These are phyloP conservation scores for Pontederia crassipes DNA, from an alignment of 176 grass and related monocot genomes.

Conservation along the genomic window DNA sequence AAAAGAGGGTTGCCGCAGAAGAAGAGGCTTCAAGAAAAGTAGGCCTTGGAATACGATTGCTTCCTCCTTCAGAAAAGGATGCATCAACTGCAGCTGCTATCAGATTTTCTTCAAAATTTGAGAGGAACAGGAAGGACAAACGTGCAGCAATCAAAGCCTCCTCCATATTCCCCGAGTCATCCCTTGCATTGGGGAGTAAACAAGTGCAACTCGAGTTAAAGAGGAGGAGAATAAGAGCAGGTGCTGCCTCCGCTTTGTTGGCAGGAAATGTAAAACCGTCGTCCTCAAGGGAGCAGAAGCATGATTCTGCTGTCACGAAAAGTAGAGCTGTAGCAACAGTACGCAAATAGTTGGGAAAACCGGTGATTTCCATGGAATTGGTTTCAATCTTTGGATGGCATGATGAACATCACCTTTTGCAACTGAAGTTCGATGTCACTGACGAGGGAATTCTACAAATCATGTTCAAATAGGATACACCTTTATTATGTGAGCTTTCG, in stretches of 20 bases:
- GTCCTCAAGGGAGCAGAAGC: constrained; percentile 31
- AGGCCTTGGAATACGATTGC: constrained; percentile 66
- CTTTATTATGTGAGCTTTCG: too few relatives aligned
- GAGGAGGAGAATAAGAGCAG: constrained; percentile 62
- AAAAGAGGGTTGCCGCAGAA: constrained; percentile 69
- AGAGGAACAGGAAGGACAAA: constrained; percentile 64
- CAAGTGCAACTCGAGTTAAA: constrained; percentile 44
- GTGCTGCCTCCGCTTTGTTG: constrained; percentile 36
- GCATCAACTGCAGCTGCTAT: constrained; percentile 37
- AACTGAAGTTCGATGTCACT: too few relatives aligned
- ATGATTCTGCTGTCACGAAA: constrained; percentile 13
- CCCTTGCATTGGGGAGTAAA: constrained; percentile 27
- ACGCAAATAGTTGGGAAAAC: not conserved
- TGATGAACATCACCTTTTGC: too few relatives aligned
- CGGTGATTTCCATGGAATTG: too few relatives aligned
- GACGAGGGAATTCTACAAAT: too few relatives aligned
- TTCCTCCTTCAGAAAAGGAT: constrained; percentile 70
- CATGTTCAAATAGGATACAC: too few relatives aligned
- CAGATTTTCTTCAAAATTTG: constrained; percentile 69
- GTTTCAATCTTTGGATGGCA: too few relatives aligned
- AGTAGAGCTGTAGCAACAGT: not conserved
- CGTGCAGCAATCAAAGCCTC: constrained; percentile 73
- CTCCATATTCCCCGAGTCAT: constrained; percentile 64
- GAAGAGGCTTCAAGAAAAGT: constrained; percentile 53
- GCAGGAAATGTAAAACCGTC: constrained; percentile 50